phyloP scores from a whole-genome alignment of 768 basidiomycete genomes.

The Epithele typhae region DNA sequence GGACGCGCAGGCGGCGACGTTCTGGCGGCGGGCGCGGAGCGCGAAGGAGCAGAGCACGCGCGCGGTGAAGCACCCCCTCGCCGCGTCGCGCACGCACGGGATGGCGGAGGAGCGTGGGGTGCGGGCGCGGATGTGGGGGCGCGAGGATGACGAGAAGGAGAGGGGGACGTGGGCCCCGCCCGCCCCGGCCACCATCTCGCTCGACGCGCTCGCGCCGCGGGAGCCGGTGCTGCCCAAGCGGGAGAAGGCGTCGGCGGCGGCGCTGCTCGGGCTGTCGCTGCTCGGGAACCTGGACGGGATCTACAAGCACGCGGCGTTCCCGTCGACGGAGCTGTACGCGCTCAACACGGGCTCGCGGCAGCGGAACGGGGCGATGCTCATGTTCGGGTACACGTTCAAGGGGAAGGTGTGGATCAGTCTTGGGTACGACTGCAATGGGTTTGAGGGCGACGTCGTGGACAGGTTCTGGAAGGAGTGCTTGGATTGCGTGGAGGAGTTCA shows the following conservation, averaged over 20 bases:
- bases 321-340: slow-evolving; percentile 55
- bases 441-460: slow-evolving; percentile 55
- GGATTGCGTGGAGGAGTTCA: slow-evolving; percentile 51
- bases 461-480: slow-evolving; percentile 64
- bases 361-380: slow-evolving; percentile 67
- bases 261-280: slow-evolving; percentile 74
- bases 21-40: slow-evolving; percentile 71
- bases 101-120: slow-evolving; percentile 63
- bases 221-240: slow-evolving; percentile 21
- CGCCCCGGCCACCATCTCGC: slow-evolving; percentile 7
- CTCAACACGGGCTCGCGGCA: slow-evolving; percentile 86
- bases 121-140: slow-evolving; percentile 64
- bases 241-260: slow-evolving; percentile 47
- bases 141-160: slow-evolving; percentile 67
- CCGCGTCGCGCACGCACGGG: slow-evolving; percentile 53
- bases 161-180: slow-evolving; percentile 37
- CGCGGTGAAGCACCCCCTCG: slow-evolving; percentile 61
- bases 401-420: slow-evolving; percentile 77
- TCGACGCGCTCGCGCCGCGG: slow-evolving; percentile 10
- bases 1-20: slow-evolving; percentile 36
- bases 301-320: slow-evolving; percentile 64
- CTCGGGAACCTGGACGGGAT: slow-evolving; percentile 83
- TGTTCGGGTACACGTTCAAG: slow-evolving; percentile 78
- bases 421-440: slow-evolving; percentile 77
- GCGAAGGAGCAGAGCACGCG: slow-evolving; percentile 65